These are phyloP conservation scores for Prunus dulcis DNA, from an alignment of 306 rosid species.

Conservation along the genomic window DNA sequence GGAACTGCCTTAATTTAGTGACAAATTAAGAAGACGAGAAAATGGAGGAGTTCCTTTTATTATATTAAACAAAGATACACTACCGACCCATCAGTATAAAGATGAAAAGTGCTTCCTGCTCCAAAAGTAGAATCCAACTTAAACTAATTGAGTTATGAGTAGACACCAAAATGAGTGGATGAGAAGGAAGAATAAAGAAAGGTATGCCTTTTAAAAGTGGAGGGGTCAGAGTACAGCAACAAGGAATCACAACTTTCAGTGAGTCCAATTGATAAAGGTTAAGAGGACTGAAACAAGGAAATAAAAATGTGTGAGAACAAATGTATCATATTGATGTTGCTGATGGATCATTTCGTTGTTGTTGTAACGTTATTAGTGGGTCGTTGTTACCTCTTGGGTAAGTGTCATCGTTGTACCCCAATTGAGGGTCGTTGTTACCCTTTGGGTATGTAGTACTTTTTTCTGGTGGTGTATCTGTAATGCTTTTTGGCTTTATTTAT, in stretches of 20 bases:
- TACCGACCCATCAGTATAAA: not conserved
- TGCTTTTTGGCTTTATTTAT: too few species aligned
- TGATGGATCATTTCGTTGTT: too few species aligned
- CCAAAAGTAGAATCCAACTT: not conserved
- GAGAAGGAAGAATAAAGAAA: not conserved
- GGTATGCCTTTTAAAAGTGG: not conserved
- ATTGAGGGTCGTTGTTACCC: too few species aligned
- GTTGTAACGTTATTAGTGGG: too few species aligned
- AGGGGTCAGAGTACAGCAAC: not conserved
- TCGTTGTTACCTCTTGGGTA: too few species aligned
- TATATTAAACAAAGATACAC: slow-evolving; percentile 4
- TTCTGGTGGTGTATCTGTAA: too few species aligned
- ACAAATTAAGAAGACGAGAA: too few species aligned
- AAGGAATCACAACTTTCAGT: not conserved
- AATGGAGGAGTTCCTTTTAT: too few species aligned
- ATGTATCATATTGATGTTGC: not conserved
- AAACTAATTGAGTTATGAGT: not conserved
- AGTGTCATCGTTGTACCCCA: too few species aligned
- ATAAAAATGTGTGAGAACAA: not conserved
- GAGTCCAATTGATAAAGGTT: not conserved
- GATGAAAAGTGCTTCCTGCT: not conserved
- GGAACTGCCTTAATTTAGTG: too few species aligned
- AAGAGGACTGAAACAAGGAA: not conserved
- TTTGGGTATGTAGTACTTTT: too few species aligned
- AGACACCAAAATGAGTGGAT: not conserved